A percentile compares a stretch with the other conserved stretches of the same genome.
Conservation (phyloP, 1,284 basidiomycete species). For the Boletus sp. region DNA sequence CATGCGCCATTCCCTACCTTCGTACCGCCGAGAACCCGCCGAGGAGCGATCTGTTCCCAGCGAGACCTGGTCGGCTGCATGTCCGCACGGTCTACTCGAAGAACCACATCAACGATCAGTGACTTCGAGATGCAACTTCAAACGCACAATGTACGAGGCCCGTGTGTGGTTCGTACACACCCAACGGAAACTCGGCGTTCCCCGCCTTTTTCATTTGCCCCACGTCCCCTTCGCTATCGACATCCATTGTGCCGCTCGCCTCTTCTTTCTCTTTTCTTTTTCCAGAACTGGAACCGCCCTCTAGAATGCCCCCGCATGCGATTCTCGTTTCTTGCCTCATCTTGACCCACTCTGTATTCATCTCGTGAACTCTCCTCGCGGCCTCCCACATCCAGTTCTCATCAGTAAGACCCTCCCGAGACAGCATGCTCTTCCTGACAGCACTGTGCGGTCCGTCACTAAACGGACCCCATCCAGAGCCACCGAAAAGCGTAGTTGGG, state of each 20-base stretch:
- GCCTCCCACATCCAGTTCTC: slow-evolving; percentile 90
- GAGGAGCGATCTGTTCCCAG: slow-evolving; percentile 56
- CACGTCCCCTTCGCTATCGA: slow-evolving; percentile 19
- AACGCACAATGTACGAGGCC: slow-evolving; percentile 64
- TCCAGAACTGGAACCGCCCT: slow-evolving; percentile 22
- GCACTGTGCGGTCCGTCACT: slow-evolving; percentile 79
- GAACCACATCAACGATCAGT: slow-evolving; percentile 1
- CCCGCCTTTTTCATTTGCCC: slow-evolving; percentile 37
- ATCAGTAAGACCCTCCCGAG: slow-evolving; percentile 71
- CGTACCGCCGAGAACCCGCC: slow-evolving; percentile 60
- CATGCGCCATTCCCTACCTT: slow-evolving; percentile 74
- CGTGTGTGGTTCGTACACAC: slow-evolving; percentile 73
- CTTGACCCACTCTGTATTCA: slow-evolving; percentile 62
- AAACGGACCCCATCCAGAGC: slow-evolving; percentile 79
- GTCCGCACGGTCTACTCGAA: slow-evolving; percentile 58
- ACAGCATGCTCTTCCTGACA: slow-evolving; percentile 68
- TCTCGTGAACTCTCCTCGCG: slow-evolving; percentile 61
- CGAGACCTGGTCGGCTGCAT: slow-evolving; percentile 65
- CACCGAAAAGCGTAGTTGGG: slow-evolving; percentile 85
- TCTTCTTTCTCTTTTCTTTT: slow-evolving; percentile 30
- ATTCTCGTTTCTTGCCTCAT: slow-evolving; percentile 60
- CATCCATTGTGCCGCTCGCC: slow-evolving; percentile 24
- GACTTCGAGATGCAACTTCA: not conserved
- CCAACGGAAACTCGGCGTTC: slow-evolving; percentile 46
- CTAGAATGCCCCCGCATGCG: slow-evolving; percentile 42